These are phyloP conservation scores for Cladosporium halotolerans DNA, from an alignment of 2,329 filamentous ascomycete species.

Conservation along the genomic window DNA sequence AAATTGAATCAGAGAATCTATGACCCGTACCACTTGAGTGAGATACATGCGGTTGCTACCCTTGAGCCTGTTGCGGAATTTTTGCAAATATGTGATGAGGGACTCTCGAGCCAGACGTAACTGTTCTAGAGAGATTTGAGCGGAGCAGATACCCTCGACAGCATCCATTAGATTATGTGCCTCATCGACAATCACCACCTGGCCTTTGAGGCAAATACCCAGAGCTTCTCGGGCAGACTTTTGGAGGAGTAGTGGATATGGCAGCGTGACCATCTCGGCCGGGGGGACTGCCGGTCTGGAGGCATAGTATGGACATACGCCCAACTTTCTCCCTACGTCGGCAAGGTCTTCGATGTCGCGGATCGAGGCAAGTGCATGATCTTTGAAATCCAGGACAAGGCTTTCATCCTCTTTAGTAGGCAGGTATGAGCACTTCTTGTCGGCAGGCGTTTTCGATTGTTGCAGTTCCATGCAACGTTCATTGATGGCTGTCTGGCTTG, in stretches of 20 bases:
- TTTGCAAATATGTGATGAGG: conserved; percentile 74
- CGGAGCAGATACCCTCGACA: conserved; percentile 78
- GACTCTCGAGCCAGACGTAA: conserved; percentile 67
- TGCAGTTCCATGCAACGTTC: conserved; percentile 89
- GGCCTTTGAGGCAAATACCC: conserved; percentile 75
- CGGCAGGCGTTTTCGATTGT: conserved; percentile 55
- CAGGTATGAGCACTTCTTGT: conserved; percentile 68
- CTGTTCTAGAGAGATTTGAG: conserved; percentile 67
- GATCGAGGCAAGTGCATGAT: conserved; percentile 74
- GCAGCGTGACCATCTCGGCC: conserved; percentile 77
- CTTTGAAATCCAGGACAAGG: conserved; percentile 73
- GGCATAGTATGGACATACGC: conserved; percentile 94
- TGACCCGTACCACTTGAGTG: conserved; percentile 74
- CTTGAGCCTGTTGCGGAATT: conserved; percentile 81
- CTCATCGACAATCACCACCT: conserved; percentile 93
- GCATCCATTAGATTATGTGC: conserved; percentile 98
- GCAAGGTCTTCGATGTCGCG: conserved; percentile 92
- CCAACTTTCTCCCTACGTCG: conserved; percentile 66
- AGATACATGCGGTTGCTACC: conserved; percentile 89
- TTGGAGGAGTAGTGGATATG: conserved; percentile 85
- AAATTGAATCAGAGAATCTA: conserved; percentile 60
- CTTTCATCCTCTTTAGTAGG: conserved; percentile 70
- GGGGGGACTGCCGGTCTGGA: conserved; percentile 72
- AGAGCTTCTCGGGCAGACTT: conserved; percentile 81
- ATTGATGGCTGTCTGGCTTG: conserved; percentile 73